Evolutionary conservation across 2,329 filamentous ascomycete species (phyloP), one percentile per base, ranked within the genome.

Genomic region (Amauroascus niger): DNA sequence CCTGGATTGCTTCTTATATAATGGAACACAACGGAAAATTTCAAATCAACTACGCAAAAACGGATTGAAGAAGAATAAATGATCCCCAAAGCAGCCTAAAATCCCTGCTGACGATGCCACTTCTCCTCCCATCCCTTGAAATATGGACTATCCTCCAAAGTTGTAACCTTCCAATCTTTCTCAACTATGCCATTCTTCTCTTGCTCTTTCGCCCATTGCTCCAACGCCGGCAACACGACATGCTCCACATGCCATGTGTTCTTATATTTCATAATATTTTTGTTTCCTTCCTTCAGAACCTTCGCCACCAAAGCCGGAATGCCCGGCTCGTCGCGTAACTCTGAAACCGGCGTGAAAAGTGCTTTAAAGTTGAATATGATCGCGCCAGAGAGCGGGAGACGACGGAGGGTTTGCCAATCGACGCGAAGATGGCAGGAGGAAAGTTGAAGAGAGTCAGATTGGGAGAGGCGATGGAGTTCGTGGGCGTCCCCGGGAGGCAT

Each of bases 361-460:
- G 85, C 87, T 64, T 91, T 94, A 78, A 91, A 95, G 67, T 93
- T 94, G 73, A 95, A 95, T 0, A 88, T 79, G 1, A 95, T 74
- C 0, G 79, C 84, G 0, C 80, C 87, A 0, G 84, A 88, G 0
- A 95, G 73, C 0, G 88, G 88, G 0, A 95, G 71, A 2, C 88
- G 80, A 1, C 88, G 81, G 3, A 95, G 72, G 0, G 88, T 95
- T 69, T 95, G 89, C 87, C 88, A 94, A 67, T 95, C 88, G 1
- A 93, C 87, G 3, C 88, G 79, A 1, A 95, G 72, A 57, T 84
- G 73, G 58, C 86, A 74, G 32, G 86, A 78, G 0, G 79, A 74
- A 1, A 81, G 64, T 0, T 69, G 71, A 5, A 91, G 71, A 18
- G 72, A 68, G 0, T 76, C 70, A 45, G 79, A 73, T 58, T 90